Evolutionary conservation across 495 filamentous ascomycete genomes (phyloP), one percentile per base, ranked within the genome.

Genomic region (Sordaria brevicollis): DNA sequence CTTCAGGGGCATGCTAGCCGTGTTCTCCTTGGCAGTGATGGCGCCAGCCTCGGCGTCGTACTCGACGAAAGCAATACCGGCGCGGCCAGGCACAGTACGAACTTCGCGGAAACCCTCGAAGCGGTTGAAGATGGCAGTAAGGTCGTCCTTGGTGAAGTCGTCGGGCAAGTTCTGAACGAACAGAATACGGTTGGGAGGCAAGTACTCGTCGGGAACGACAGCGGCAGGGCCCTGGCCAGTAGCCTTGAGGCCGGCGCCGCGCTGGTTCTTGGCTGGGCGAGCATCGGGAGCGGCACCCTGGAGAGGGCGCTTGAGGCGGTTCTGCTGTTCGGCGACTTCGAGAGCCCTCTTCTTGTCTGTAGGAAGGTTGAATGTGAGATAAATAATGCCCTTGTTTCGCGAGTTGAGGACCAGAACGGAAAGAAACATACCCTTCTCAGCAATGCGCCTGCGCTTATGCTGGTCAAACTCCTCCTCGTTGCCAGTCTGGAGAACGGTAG

Each of bases 21-120:
- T 95, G 72, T 92, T 90, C 86, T 98, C 94, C 86, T 98, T 99
- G 36, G 95, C 95, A 67, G 88, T 90, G 73, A 97, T 97, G 54
- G 96, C 93, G 10, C 93, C 93, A 15, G 89, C 83, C 83, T 97
- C 91, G 71, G 85, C 87, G 78, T 97, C 93, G 81, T 97, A 99
- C 80, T 99, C 96, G 72, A 97, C 93, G 78, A 98, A 98, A 2
- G 92, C 94, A 81, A 99, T 94, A 10, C 92, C 93, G 77, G 87
- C 91, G 70, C 96, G 85, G 7, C 92, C 91, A 6, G 94, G 92
- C 57, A 98, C 93, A 79, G 91, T 80, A 69, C 96, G 88, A 35
- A 97, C 93, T 78, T 98, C 96, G 79, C 89, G 89, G 83, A 98
- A 98, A 68, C 95, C 95, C 72, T 96, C 93, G 82, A 95, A 99